Conservation (phyloP, 2,329 filamentous ascomycete genomes). For the Colletotrichum sp. region DNA sequence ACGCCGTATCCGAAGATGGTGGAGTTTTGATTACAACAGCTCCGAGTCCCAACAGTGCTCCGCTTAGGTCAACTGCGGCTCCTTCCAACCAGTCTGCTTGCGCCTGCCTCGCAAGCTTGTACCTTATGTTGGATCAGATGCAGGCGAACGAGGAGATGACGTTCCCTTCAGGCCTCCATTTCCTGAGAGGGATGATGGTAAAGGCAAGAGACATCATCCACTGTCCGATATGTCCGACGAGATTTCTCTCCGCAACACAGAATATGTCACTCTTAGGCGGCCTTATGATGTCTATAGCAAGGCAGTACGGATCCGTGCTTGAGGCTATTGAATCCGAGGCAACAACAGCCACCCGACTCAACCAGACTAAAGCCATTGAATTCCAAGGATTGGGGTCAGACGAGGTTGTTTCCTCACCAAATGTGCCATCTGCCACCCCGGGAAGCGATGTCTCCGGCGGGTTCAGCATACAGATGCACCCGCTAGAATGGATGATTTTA, state of each 20-base stretch:
- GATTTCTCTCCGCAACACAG: background rate
- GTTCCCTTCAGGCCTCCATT: background rate
- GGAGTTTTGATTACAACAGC: background rate
- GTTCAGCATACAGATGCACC: background rate
- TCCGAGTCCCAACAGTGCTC: background rate
- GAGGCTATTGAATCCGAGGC: background rate
- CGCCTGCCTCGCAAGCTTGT: background rate
- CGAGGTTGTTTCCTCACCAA: background rate
- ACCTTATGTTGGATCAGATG: background rate
- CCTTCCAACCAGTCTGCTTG: background rate
- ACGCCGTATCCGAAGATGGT: background rate
- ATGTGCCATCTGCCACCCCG: fast-evolving
- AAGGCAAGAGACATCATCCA: background rate
- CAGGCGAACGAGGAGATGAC: background rate
- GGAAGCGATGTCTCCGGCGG: background rate
- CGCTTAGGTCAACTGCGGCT: background rate
- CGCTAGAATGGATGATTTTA: background rate
- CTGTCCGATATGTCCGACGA: background rate
- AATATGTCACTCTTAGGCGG: background rate
- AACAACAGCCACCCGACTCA: background rate
- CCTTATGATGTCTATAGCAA: background rate
- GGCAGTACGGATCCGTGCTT: background rate
- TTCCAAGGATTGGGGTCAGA: background rate
- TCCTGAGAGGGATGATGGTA: background rate
- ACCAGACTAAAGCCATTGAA: background rate